Percentiles rank a stretch among this genome's conserved stretches.
Conservation (phyloP, 2,329 filamentous ascomycete species). For the Exophiala bonariae region DNA sequence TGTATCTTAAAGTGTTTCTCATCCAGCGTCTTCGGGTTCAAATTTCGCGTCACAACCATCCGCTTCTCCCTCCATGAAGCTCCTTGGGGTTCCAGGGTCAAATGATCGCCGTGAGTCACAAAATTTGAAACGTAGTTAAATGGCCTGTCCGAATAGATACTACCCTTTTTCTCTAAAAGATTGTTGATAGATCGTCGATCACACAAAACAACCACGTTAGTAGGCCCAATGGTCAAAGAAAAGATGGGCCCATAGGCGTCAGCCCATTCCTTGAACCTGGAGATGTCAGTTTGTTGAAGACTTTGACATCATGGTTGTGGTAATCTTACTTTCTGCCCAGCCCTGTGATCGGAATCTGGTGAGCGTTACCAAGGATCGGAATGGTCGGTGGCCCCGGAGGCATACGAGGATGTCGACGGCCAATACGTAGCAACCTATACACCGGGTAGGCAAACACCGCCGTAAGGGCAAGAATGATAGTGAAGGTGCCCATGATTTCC, state of each 20-base stretch:
- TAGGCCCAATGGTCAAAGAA: conserved; percentile 5
- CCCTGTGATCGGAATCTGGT: conserved; percentile 43
- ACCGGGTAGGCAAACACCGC: conserved; percentile 2
- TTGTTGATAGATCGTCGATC: conserved; percentile 3
- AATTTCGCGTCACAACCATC: conserved; percentile 2
- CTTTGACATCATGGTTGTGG: neutral
- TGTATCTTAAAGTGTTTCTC: conserved; percentile 3
- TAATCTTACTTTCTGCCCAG: conserved; percentile 23
- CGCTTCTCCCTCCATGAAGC: conserved; percentile 3
- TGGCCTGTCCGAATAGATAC: conserved; percentile 2
- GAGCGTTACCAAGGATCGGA: conserved; percentile 43
- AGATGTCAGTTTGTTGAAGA: neutral
- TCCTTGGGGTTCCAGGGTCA: conserved; percentile 1
- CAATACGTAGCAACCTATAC: conserved; percentile 9
- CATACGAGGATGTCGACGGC: conserved; percentile 12
- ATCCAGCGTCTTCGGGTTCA: conserved; percentile 1
- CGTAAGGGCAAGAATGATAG: neutral
- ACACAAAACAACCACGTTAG: conserved; percentile 1
- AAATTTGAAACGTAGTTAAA: conserved; percentile 1
- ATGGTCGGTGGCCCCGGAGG: conserved; percentile 40
- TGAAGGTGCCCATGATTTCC: neutral
- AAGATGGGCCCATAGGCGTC: conserved; percentile 6
- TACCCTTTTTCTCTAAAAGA: neutral
- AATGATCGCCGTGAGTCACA: conserved; percentile 1
- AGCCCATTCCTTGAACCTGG: conserved; percentile 8